These are phyloP conservation scores for Cyclotella cryptica DNA, from an alignment of 108 stramenopile genomes.

Conservation along the genomic window DNA sequence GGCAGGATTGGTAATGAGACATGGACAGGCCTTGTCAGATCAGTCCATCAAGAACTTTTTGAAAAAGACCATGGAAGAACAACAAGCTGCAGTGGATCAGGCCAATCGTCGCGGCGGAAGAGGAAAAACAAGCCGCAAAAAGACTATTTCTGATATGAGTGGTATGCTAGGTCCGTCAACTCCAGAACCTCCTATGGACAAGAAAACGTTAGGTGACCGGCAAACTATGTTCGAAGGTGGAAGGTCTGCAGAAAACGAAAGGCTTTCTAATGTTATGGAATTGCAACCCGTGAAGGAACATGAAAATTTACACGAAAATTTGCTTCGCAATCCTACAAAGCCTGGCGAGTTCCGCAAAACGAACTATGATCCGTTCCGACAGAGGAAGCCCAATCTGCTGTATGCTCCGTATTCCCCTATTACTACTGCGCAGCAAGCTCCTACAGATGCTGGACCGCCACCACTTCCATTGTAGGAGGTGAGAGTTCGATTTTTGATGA, in stretches of 20 bases:
- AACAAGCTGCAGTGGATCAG: slow-evolving; percentile 71
- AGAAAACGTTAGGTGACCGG: neutral
- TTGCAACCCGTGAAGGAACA: slow-evolving; percentile 44
- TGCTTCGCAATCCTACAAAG: slow-evolving; percentile 49
- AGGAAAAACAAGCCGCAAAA: slow-evolving; percentile 73
- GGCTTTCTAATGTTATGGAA: neutral
- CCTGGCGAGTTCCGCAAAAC: slow-evolving; percentile 55
- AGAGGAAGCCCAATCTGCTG: neutral
- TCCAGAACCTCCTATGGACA: slow-evolving; percentile 7
- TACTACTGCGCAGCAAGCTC: neutral
- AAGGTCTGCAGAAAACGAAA: neutral
- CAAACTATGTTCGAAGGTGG: neutral
- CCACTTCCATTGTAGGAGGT: slow-evolving; percentile 10
- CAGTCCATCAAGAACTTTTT: slow-evolving; percentile 70
- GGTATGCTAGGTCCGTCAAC: slow-evolving; percentile 62
- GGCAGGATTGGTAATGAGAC: slow-evolving; percentile 87
- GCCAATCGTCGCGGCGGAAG: slow-evolving; percentile 80
- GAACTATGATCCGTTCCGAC: slow-evolving; percentile 48
- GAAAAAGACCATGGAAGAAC: slow-evolving; percentile 64
- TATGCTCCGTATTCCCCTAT: slow-evolving; percentile 1
- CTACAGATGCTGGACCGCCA: neutral
- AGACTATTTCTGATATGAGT: slow-evolving; percentile 84
- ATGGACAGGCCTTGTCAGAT: slow-evolving; percentile 75
- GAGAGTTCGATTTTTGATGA: neutral
- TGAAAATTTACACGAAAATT: slow-evolving; percentile 45